A percentile compares a stretch with the other conserved stretches of the same genome.
These are phyloP conservation scores for Sporopachydermia lactativora DNA, from an alignment of 805 yeast species.

Conservation along the genomic window DNA sequence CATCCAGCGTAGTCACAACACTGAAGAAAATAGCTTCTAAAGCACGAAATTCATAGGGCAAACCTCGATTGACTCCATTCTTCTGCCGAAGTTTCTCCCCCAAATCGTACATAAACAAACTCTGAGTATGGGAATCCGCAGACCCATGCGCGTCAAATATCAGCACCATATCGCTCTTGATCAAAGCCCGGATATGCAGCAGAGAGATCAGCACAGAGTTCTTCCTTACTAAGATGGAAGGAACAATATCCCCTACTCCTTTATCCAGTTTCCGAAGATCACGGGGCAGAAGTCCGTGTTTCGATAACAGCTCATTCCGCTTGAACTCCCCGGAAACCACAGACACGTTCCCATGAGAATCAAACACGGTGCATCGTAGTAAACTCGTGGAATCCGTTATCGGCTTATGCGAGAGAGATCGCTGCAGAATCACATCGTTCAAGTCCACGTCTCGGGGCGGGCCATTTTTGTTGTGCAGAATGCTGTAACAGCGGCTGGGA, in stretches of 20 bases:
- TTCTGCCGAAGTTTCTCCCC: conserved; percentile 46
- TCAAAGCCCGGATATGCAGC: conserved; percentile 77
- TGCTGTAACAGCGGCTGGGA: no score
- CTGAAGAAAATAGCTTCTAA: conserved; percentile 75
- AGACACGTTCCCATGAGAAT: conserved; percentile 49
- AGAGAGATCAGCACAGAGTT: conserved; percentile 70
- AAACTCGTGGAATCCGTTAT: conserved; percentile 19
- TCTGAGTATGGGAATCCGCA: conserved; percentile 48
- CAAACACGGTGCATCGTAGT: conserved; percentile 75
- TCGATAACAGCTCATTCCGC: conserved; percentile 53
- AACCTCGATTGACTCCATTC: conserved; percentile 22
- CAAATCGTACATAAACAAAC: conserved; percentile 70
- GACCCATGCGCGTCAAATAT: conserved; percentile 65
- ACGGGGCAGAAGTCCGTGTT: conserved; percentile 73
- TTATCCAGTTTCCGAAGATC: conserved; percentile 84
- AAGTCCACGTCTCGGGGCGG: conserved; percentile 3
- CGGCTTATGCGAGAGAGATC: conserved; percentile 9
- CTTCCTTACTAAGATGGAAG: conserved; percentile 70
- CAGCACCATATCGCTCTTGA: conserved; percentile 67
- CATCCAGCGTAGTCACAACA: conserved; percentile 61
- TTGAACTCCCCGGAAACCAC: conserved; percentile 64
- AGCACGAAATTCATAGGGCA: conserved; percentile 87
- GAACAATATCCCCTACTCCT: conserved; percentile 71
- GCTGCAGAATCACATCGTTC: conserved; percentile 12
- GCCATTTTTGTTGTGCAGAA: not conserved